These are phyloP conservation scores for Sporothrix protearum DNA, from an alignment of 2,329 filamentous ascomycete species.

Conservation along the genomic window DNA sequence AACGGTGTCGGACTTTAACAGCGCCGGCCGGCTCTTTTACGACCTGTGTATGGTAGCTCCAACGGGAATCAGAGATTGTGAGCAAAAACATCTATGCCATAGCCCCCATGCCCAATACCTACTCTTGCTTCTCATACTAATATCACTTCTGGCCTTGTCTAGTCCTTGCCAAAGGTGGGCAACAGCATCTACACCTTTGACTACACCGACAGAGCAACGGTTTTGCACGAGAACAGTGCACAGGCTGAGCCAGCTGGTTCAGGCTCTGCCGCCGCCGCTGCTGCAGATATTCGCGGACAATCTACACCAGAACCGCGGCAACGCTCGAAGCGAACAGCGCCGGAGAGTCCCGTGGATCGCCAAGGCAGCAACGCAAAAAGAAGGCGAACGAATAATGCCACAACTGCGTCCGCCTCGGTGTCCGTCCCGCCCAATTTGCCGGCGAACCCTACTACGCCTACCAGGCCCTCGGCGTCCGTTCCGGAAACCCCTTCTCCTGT, in stretches of 20 bases:
- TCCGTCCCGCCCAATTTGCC: too few relatives aligned
- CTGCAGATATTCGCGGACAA: too few relatives aligned
- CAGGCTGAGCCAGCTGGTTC: neutral
- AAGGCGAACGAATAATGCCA: neutral
- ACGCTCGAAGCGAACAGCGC: neutral
- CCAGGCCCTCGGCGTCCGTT: neutral
- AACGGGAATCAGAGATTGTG: neutral
- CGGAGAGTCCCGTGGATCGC: neutral
- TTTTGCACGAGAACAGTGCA: neutral
- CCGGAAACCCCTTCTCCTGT: neutral
- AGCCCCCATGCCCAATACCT: too few relatives aligned
- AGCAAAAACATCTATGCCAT: neutral
- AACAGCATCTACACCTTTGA: neutral
- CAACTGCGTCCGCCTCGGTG: neutral
- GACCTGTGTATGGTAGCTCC: neutral
- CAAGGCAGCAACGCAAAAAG: neutral
- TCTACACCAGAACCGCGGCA: neutral
- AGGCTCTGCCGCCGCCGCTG: neutral
- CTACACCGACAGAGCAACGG: neutral
- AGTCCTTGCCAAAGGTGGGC: neutral
- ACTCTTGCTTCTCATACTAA: neutral
- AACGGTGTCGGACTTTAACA: neutral
- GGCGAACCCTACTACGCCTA: too few relatives aligned
- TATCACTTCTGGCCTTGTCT: neutral
- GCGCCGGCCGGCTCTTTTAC: neutral